Evolutionary conservation across 2,329 filamentous ascomycete genomes (phyloP), one percentile per base, ranked within the genome.

Genomic region (Cercospora sp.): DNA sequence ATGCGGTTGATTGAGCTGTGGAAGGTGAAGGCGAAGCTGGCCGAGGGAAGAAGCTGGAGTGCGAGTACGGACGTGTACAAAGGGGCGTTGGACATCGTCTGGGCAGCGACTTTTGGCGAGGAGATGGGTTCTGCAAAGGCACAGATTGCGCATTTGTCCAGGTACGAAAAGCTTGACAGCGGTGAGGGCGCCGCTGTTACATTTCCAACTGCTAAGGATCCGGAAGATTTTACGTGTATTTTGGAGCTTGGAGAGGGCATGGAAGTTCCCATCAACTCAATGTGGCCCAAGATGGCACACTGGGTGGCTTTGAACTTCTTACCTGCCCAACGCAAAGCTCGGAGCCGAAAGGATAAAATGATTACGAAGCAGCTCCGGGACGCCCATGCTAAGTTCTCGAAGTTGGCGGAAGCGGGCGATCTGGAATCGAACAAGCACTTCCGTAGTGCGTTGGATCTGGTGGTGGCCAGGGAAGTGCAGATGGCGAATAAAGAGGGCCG

Each of bases 21-120:
- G 79, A 61, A 66, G 4, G 45, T 69, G 9, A 80, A 80, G 63
- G 63, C 72, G 3, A 60, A 68, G 1, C 55, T 79, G 4, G 78
- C 77, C 0, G 18, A 72, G 2, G 75, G 73, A 1, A 72, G 69
- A 20, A 74, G 80, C 1, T 82, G 83, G 63, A 67, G 68, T 7
- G 77, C 75, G 3, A 45, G 63, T 0, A 67, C 78, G 3, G 81
- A 83, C 65, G 73, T 83, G 30, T 71, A 73, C 65, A 71, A 78
- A 31, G 76, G 74, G 0, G 76, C 78, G 0, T 71, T 83, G 28
- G 80, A 83, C 67, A 77, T 74, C 13, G 80, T 82, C 30, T 82
- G 78, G 78, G 79, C 77, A 0, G 77, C 76, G 8, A 70, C 79
- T 0, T 75, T 81, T 13, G 81, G 79, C 2, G 74, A 76, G 2